Conservation (phyloP, 768 basidiomycete species). For the Lanmaoa rubissima region DNA sequence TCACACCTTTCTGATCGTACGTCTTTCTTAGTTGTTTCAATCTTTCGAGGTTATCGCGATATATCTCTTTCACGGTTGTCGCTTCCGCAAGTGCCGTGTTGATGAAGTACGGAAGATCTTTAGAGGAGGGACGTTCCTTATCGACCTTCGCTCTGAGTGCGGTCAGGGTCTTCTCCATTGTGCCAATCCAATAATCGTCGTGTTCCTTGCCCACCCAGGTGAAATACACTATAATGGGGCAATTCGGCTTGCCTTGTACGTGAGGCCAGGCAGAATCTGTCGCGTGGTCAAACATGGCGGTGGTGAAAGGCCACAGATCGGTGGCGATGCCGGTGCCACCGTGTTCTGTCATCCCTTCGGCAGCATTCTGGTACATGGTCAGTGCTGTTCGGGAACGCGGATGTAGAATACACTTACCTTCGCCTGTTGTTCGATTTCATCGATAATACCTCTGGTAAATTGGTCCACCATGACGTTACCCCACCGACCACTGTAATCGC, state of each 20-base stretch:
- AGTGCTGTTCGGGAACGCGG: neutral
- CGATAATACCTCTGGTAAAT: conserved; percentile 11
- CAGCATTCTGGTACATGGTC: conserved; percentile 1
- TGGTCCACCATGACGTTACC: conserved; percentile 17
- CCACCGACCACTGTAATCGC: conserved; percentile 13
- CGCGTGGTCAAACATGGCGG: conserved; percentile 15
- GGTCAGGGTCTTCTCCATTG: conserved; percentile 2
- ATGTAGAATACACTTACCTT: neutral
- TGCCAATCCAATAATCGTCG: conserved; percentile 10
- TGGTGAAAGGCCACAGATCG: conserved; percentile 16
- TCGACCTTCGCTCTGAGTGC: conserved; percentile 3
- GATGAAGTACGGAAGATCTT: conserved; percentile 6
- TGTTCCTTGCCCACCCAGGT: conserved; percentile 11
- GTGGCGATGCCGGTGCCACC: conserved; percentile 7
- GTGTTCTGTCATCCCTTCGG: neutral
- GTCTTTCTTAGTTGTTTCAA: neutral
- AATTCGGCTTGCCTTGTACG: conserved; percentile 5
- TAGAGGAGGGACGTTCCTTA: neutral
- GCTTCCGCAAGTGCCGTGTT: conserved; percentile 8
- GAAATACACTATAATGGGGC: conserved; percentile 12
- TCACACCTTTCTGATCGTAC: neutral
- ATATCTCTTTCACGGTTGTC: conserved; percentile 9
- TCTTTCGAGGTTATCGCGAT: neutral
- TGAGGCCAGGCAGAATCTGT: conserved; percentile 16
- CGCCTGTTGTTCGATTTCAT: conserved; percentile 2